Conservation (phyloP, 2,329 filamentous ascomycete genomes). For the Cladophialophora carrionii region DNA sequence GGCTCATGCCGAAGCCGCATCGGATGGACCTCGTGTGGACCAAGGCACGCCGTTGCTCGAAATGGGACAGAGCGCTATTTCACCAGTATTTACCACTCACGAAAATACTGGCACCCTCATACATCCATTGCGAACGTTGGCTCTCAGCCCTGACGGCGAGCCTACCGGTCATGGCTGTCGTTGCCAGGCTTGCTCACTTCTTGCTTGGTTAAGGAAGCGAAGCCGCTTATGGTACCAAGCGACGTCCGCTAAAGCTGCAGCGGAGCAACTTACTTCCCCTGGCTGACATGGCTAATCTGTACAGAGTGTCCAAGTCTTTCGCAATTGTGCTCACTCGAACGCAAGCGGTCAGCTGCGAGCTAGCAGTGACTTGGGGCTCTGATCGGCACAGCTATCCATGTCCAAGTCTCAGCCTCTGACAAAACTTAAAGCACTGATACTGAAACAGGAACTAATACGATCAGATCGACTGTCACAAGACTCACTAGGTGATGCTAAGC, state of each 20-base stretch:
- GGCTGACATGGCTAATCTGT: neutral
- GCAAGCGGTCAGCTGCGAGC: neutral
- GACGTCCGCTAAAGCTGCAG: neutral
- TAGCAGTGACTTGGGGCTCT: neutral
- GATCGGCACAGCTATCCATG: neutral
- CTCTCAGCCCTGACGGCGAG: neutral
- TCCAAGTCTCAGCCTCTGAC: slow-evolving; percentile 3
- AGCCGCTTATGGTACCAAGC: neutral
- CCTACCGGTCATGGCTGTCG: neutral
- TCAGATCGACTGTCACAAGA: slow-evolving; percentile 2
- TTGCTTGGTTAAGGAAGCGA: neutral
- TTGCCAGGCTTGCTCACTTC: neutral
- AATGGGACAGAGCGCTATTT: neutral
- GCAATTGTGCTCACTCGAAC: neutral
- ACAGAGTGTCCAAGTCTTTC: neutral
- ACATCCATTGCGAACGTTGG: neutral
- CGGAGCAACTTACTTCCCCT: neutral
- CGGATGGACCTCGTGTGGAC: neutral
- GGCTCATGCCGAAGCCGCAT: too few species aligned
- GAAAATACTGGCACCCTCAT: neutral
- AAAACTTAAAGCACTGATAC: neutral
- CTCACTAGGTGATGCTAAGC: neutral
- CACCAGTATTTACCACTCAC: neutral
- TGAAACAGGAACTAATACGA: neutral
- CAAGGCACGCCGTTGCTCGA: neutral